Evolutionary conservation across 768 basidiomycete genomes (phyloP), one percentile per base, ranked within the genome.

Genomic region (Termitomyces sp.): DNA sequence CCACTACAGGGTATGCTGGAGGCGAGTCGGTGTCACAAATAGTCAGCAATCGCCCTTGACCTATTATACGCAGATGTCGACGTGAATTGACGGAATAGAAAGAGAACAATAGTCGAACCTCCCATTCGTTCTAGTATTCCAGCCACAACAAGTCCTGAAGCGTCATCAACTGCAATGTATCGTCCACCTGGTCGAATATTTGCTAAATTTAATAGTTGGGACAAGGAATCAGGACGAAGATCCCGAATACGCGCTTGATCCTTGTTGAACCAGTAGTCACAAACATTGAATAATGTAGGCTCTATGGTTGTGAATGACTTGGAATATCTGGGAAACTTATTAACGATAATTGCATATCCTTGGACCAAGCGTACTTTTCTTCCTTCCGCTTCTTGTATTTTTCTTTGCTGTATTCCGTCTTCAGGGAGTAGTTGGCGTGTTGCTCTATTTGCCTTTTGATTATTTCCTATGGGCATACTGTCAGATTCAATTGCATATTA

Each of bases 351-450:
- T 27, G 44, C 12, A 37, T 48, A 31, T 42, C 12, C 44, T 20
- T 48, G 42, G 39, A 30, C 16, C 16, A 4, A 16, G 70, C 87
- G 64, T 68, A 96, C 95, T 98, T 99, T 58, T 92, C 94, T 75
- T 95, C 93, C 72, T 99, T 99, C 41, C 93, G 81, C 71, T 95
- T 96, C 71, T 85, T 89, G 74, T 98, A 99, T 70, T 99, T 99
- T 68, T 98, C 95, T 73, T 99, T 98, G 73, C 92, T 95, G 72
- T 95, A 98, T 72, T 96, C 97, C 1, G 95, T 98, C 74, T 98
- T 98, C 51, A 98, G 77, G 12, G 87, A 86, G 70, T 91, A 99
- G 66, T 92, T 91, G 33, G 91, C 88, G 67, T 98, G 96, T 66
- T 88, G 84, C 65, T 93, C 93, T 49, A 98, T 96, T 72, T 98